A percentile compares a stretch with the other conserved stretches of the same genome.
Evolutionary conservation across 805 yeast species (phyloP).

Genomic region (Cyberlindnera suaveolens): DNA sequence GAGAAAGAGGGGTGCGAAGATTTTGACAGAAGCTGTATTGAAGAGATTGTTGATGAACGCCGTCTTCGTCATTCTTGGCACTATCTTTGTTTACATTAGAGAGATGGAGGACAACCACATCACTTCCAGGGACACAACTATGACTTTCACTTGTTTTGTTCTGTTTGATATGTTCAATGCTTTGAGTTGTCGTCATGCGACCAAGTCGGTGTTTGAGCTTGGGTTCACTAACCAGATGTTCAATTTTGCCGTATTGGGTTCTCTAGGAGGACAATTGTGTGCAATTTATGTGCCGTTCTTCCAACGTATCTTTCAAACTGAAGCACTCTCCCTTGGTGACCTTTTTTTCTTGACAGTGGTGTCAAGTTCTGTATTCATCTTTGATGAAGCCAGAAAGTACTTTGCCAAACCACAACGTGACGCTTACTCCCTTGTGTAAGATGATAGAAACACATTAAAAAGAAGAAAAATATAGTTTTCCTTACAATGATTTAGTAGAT

Average conservation of each 20-base stretch:
- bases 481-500: conserved; percentile 1
- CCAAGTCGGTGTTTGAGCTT: conserved; percentile 75
- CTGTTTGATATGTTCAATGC: conserved; percentile 97
- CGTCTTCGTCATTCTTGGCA: conserved; percentile 70
- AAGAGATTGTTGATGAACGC: conserved; percentile 76
- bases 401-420: conserved; percentile 13
- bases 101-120: conserved; percentile 83
- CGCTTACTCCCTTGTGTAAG: conserved; percentile 22
- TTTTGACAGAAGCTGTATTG: conserved; percentile 64
- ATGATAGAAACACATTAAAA: neutral
- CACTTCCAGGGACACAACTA: conserved; percentile 94
- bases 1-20: conserved; percentile 78
- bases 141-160: conserved; percentile 98
- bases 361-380: conserved; percentile 78
- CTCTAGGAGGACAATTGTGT: conserved; percentile 83
- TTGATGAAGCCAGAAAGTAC: conserved; percentile 76
- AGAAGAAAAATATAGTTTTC: neutral
- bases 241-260: conserved; percentile 85
- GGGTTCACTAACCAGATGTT: conserved; percentile 86
- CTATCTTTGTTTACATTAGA: conserved; percentile 75
- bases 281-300: conserved; percentile 92
- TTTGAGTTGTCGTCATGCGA: conserved; percentile 80
- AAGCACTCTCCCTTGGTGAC: conserved; percentile 71
- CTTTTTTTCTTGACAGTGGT: conserved; percentile 53
- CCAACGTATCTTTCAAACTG: conserved; percentile 92